Base-by-base conservation (phyloP, 441 rosid genomes). In the Kokia cookei region DNA sequence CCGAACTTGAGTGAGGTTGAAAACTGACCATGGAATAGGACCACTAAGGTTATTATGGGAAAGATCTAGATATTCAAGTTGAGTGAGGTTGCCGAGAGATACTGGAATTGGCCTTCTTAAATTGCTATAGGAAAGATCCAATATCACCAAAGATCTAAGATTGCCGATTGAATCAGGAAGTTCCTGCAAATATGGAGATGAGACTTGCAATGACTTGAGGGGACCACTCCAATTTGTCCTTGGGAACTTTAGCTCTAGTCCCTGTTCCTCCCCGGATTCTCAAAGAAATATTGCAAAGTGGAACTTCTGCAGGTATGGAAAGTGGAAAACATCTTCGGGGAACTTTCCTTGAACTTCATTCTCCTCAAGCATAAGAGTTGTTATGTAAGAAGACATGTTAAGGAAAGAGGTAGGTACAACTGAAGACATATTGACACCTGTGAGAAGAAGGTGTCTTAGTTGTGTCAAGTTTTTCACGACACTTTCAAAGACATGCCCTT, bases 21-120 rank as follows among this genome's bases (percentile, higher is more conserved):
- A 53, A 4, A 6, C 57, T 15, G 57, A 53, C 3, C n/a, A 5
- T n/a, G 24, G 57, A 1, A 53, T 3, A n/a, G 4, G 22, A 4
- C 24, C 57, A n/a, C 57, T 53, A 14, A 53, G 19, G 2, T 6
- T 53, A 5, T 53, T 53, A 5, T 6, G 0, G 7, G 22, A 15
- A n/a, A 53, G 9, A 15, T 14, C 57, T 6, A 53, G n/a, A n/a
- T 1, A 17, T 15, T 5, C 5, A 24, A 53, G 57, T 5, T 15
- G 57, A n/a, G 57, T 53, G 7, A 81, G 63, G 40, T 74, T 75
- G 22, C 48, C 51, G 2, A 81, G 15, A 5, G 22, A n/a, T 5
- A 66, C 37, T 1, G 69, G 83, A 10, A 53, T 53, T 22, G 1
- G 0, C 1, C 74, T 79, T 0, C 0, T 55, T 0, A 81, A 47